A percentile compares a stretch with the other conserved stretches of the same genome.
These are phyloP conservation scores for Parasarocladium wereldwijsianum DNA, from an alignment of 2,329 filamentous ascomycete species.

Conservation along the genomic window DNA sequence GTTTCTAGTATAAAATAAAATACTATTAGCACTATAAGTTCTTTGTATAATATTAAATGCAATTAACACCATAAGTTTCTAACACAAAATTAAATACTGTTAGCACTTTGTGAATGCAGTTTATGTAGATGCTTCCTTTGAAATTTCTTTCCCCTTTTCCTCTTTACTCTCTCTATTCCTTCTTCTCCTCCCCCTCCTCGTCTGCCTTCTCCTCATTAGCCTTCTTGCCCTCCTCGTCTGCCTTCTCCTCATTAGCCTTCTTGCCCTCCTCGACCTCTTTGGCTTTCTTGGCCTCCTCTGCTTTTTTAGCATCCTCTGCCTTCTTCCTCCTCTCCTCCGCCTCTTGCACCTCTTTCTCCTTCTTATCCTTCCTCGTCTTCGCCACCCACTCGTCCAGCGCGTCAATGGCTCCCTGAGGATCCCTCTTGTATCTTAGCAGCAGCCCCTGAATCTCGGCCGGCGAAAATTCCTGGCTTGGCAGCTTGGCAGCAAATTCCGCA, in stretches of 20 bases:
- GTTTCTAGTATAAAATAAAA: no score
- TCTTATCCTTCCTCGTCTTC: slow-evolving; percentile 32
- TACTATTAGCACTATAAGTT: no score
- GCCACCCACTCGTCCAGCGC: slow-evolving; percentile 32
- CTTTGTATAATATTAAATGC: no score
- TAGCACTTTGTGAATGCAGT: no score
- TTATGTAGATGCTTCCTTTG: slow-evolving; percentile 5
- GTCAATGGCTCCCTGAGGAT: slow-evolving; percentile 31
- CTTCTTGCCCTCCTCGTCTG: slow-evolving; percentile 13
- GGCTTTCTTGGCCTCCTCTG: slow-evolving; percentile 19
- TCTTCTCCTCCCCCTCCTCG: slow-evolving; percentile 9
- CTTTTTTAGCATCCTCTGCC: slow-evolving; percentile 20
- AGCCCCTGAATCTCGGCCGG: slow-evolving; percentile 47
- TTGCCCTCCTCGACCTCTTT: slow-evolving; percentile 17
- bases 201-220: slow-evolving; percentile 11
- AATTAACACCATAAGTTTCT: no score
- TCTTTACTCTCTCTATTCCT: slow-evolving; percentile 16
- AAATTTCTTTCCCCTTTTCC: slow-evolving; percentile 12
- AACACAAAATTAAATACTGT: no score
- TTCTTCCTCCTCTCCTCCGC: slow-evolving; percentile 24
- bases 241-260: slow-evolving; percentile 16
- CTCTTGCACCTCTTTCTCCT: slow-evolving; percentile 26
- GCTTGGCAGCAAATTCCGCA: slow-evolving; percentile 28
- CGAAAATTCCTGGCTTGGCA: slow-evolving; percentile 42
- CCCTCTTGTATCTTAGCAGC: slow-evolving; percentile 39